Percentiles rank a stretch among this genome's conserved stretches.
phyloP scores from a whole-genome alignment of 768 basidiomycete species.

The Russula ochroleuca region DNA sequence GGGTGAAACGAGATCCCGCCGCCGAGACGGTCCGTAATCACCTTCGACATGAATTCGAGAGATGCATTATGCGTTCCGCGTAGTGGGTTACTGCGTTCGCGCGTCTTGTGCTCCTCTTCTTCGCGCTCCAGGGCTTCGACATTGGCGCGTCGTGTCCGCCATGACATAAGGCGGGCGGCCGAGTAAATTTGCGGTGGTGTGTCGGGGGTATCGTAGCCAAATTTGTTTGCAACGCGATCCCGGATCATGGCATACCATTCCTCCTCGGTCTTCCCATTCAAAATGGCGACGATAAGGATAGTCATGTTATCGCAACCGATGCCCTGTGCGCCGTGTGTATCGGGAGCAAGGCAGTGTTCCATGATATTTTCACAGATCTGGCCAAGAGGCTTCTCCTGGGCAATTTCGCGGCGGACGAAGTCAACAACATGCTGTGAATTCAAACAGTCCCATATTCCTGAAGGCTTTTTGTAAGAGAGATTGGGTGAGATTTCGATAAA shows the following conservation, averaged over 20 bases:
- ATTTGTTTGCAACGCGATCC: constrained; percentile 68
- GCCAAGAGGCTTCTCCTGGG: constrained; percentile 69
- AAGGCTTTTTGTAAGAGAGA: constrained; percentile 18
- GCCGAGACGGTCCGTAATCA: constrained; percentile 16
- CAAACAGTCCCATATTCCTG: constrained; percentile 98
- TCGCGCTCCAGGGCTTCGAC: constrained; percentile 49
- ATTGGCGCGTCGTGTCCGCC: constrained; percentile 47
- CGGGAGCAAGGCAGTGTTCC: constrained; percentile 90
- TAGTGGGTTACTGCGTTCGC: constrained; percentile 8
- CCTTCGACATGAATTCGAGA: constrained; percentile 23
- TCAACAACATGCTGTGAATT: constrained; percentile 90
- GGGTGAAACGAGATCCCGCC: constrained; percentile 62
- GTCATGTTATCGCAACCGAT: constrained; percentile 99
- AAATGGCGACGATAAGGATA: constrained; percentile 80
- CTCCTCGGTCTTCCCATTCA: constrained; percentile 81
- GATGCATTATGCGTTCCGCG: constrained; percentile 8
- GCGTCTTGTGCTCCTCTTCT: constrained; percentile 34
- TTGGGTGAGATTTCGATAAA: not conserved
- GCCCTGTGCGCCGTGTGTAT: constrained; percentile 83
- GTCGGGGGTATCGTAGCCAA: constrained; percentile 76
- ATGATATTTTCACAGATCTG: constrained; percentile 89
- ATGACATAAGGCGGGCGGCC: constrained; percentile 55
- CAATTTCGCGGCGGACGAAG: constrained; percentile 76
- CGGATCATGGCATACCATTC: constrained; percentile 91
- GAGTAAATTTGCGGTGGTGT: constrained; percentile 74